Conservation (phyloP, 2,329 filamentous ascomycete species). For the Diaporthe vaccinii region DNA sequence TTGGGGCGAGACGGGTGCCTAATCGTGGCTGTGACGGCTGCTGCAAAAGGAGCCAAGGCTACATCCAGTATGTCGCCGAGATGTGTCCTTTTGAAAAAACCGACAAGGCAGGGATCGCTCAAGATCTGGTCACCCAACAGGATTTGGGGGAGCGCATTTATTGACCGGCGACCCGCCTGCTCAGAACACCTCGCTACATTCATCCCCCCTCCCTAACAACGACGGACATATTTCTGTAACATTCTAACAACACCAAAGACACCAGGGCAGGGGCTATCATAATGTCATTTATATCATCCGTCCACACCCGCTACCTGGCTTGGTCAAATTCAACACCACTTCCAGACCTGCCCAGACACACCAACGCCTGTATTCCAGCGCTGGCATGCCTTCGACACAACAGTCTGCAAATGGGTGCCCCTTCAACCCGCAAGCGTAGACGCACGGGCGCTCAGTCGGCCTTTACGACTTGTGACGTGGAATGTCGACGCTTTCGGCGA, state of each 20-base stretch:
- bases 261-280: neutral
- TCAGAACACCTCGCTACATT: neutral
- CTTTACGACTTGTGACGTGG: constrained; percentile 46
- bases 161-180: neutral
- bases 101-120: neutral
- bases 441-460: neutral
- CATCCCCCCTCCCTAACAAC: neutral
- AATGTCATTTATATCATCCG: constrained; percentile 1
- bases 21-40: neutral
- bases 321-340: constrained; percentile 18
- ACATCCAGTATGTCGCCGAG: neutral
- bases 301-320: neutral
- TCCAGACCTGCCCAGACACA: neutral
- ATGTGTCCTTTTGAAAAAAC: neutral
- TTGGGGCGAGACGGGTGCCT: neutral
- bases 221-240: neutral
- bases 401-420: neutral
- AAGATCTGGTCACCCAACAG: neutral
- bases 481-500: constrained; percentile 48
- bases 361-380: neutral
- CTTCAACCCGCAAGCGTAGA: neutral
- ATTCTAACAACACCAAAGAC: neutral
- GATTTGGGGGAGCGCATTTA: neutral
- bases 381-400: constrained; percentile 14
- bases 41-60: neutral